Conservation (phyloP, 1,284 basidiomycete species). For the Anthracocystis walkeri region DNA sequence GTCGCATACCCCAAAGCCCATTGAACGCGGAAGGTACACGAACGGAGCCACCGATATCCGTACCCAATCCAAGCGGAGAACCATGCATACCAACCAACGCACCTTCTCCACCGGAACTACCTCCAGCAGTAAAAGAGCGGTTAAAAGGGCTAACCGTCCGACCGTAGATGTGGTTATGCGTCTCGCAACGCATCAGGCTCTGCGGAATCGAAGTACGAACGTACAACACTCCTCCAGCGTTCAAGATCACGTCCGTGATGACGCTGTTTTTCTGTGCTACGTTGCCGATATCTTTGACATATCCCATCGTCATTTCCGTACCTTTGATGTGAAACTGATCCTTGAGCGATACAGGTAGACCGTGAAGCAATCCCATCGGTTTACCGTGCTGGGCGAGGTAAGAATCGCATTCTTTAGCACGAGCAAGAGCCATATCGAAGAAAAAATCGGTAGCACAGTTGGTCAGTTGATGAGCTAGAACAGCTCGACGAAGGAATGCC, state of each 20-base stretch:
- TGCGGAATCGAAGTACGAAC: constrained; percentile 83
- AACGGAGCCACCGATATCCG: constrained; percentile 75
- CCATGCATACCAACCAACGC: constrained; percentile 82
- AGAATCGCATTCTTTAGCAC: constrained; percentile 77
- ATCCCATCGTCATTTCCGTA: constrained; percentile 80
- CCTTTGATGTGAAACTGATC: constrained; percentile 75
- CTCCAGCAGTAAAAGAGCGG: constrained; percentile 77
- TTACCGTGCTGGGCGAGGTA: constrained; percentile 76
- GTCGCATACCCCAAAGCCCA: constrained; percentile 84
- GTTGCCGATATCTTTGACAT: constrained; percentile 72
- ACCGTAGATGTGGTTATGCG: constrained; percentile 83
- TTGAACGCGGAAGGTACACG: constrained; percentile 84
- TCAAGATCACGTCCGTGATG: constrained; percentile 74
- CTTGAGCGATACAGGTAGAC: constrained; percentile 81
- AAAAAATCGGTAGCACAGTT: constrained; percentile 52
- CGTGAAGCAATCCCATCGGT: constrained; percentile 74
- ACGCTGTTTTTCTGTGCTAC: constrained; percentile 14
- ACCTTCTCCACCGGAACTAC: constrained; percentile 82
- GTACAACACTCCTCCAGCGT: constrained; percentile 81
- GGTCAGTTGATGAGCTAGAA: constrained; percentile 46
- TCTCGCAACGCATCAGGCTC: constrained; percentile 87
- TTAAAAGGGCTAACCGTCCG: constrained; percentile 80
- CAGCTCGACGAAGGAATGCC: constrained; percentile 44
- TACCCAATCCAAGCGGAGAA: constrained; percentile 80
- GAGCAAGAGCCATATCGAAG: constrained; percentile 74